Evolutionary conservation across 352 stramenopile species (phyloP).

Genomic region (Achlya hypogyna): DNA sequence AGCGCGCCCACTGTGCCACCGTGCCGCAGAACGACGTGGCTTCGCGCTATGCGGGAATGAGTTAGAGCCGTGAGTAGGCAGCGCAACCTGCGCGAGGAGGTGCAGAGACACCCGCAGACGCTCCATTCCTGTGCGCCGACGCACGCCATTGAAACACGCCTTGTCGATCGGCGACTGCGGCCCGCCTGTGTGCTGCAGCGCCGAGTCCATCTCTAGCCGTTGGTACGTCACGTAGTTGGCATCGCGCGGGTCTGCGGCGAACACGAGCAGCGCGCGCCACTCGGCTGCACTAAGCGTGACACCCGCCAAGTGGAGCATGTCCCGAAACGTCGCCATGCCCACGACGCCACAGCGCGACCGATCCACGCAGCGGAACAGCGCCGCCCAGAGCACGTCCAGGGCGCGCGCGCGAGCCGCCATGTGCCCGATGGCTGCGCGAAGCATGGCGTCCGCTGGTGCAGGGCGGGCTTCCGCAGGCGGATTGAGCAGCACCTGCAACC

Average conservation of each 20-base stretch:
- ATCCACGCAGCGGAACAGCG: conserved; percentile 1
- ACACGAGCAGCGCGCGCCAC: neutral
- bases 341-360: neutral
- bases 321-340: neutral
- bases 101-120: conserved; percentile 9
- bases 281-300: neutral
- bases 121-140: conserved; percentile 8
- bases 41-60: neutral
- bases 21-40: conserved; percentile 1
- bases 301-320: conserved; percentile 3
- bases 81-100: conserved; percentile 10
- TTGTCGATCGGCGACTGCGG: neutral
- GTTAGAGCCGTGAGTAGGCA: neutral
- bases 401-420: neutral
- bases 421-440: neutral
- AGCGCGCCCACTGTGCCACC: neutral
- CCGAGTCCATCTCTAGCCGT: neutral
- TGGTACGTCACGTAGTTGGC: conserved; percentile 1
- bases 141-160: conserved; percentile 3
- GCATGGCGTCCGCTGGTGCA: neutral
- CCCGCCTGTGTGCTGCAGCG: neutral
- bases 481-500: neutral
- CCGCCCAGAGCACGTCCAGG: neutral
- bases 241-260: neutral
- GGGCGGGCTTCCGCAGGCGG: no score